Evolutionary conservation across 225 moss, liverwort and hornwort species (phyloP), one percentile per base, ranked within the genome.

Genomic region (Sphagnum tenellum): DNA sequence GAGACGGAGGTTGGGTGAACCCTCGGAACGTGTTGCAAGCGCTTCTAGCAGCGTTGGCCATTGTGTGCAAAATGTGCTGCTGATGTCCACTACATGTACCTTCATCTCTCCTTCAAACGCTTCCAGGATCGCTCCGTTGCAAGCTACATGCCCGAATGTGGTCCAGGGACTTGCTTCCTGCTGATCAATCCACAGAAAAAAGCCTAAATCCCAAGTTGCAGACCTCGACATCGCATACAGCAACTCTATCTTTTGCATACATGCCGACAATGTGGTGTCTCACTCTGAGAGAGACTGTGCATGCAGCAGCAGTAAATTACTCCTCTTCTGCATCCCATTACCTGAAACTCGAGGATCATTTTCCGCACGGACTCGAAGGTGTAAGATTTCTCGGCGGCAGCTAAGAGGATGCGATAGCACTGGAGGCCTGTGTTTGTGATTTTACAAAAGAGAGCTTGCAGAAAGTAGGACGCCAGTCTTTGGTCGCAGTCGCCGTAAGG

Each of bases 81-180:
- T 71, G 65, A 79, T 57, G 62, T 79, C 79, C 46, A 79, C 62
- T 56, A 79, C 65, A 65, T 79, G 75, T 45, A 75, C 13, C 5
- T 9, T 55, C 2, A 74, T 68, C 46, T 75, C 71, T 50, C 75
- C 68, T 4, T 71, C 71, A 47, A 79, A 79, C 4, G 75, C 79
- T 48, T 79, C 79, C 52, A 79, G 68, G 12, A 79, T 72, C 1
- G 79, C 71, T 3, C 57, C 60, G 52, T 79, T 75, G 3, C 71
- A 74, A 2, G 68, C 62, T n/a, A 71, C 74, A 71, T 79, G 79
- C 14, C 79, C 75, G 57, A 75, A 79, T 8, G 65, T 65, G 7
- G 75, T 68, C 53, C 65, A 79, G 1, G 71, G 79, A 7, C 29
- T 29, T 29, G 29, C 29, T 29, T 29, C 29, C 29, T 29, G 29